Percentiles rank a stretch among this genome's conserved stretches.
These are phyloP conservation scores for Colletotrichum sp. DNA, from an alignment of 2,329 filamentous ascomycete species.

Conservation along the genomic window DNA sequence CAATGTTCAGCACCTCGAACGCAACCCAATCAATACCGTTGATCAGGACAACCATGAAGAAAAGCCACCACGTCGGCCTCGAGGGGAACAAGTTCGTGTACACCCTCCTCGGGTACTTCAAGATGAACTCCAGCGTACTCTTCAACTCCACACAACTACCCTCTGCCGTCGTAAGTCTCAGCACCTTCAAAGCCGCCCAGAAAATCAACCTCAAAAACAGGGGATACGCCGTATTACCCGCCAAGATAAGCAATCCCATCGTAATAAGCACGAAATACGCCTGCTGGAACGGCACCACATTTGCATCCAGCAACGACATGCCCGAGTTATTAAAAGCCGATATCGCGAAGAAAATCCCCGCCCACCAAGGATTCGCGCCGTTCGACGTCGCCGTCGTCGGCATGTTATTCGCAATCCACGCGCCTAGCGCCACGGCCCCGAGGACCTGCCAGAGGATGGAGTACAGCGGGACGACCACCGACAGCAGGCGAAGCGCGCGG, in stretches of 20 bases:
- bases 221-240: slow-evolving; percentile 71
- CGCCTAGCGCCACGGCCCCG: slow-evolving; percentile 63
- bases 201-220: slow-evolving; percentile 66
- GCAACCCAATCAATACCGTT: slow-evolving; percentile 69
- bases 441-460: slow-evolving; percentile 64
- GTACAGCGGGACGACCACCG: slow-evolving; percentile 65
- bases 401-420: slow-evolving; percentile 62
- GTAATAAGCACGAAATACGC: slow-evolving; percentile 55
- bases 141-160: slow-evolving; percentile 45
- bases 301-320: slow-evolving; percentile 70
- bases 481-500: slow-evolving; percentile 63
- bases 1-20: slow-evolving; percentile 70
- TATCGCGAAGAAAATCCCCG: slow-evolving; percentile 70
- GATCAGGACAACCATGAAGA: slow-evolving; percentile 64
- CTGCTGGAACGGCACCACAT: slow-evolving; percentile 66
- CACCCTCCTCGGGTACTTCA: slow-evolving; percentile 61
- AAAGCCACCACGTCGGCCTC: slow-evolving; percentile 69
- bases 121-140: slow-evolving; percentile 57
- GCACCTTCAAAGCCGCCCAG: slow-evolving; percentile 53
- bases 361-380: slow-evolving; percentile 70
- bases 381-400: slow-evolving; percentile 55
- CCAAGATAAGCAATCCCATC: slow-evolving; percentile 64
- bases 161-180: slow-evolving; percentile 42
- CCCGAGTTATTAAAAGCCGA: slow-evolving; percentile 77
- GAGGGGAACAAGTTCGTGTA: slow-evolving; percentile 70